Evolutionary conservation across 2,329 filamentous ascomycete species (phyloP).

Genomic region (Ilyonectria robusta): DNA sequence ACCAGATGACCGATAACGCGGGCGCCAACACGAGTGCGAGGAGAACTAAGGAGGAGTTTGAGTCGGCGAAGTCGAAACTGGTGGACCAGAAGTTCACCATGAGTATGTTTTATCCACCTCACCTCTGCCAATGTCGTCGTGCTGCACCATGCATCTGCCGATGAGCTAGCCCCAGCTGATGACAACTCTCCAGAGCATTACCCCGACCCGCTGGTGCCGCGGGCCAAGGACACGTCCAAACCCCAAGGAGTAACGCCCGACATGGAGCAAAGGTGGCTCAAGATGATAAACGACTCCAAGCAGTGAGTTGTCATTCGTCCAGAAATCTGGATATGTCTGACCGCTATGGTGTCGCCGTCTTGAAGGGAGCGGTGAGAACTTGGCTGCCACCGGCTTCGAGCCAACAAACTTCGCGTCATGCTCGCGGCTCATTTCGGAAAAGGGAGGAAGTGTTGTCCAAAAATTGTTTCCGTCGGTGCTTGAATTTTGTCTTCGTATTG

Average conservation of each 20-base stretch:
- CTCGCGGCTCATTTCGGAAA: constrained; percentile 11
- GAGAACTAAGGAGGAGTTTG: constrained; percentile 61
- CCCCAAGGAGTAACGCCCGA: constrained; percentile 58
- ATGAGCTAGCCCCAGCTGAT: constrained; percentile 30
- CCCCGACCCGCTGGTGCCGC: constrained; percentile 62
- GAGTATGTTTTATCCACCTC: constrained; percentile 52
- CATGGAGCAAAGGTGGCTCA: constrained; percentile 57
- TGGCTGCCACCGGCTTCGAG: constrained; percentile 14
- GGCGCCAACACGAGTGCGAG: constrained; percentile 49
- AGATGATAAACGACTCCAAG: constrained; percentile 47
- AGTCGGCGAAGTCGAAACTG: constrained; percentile 56
- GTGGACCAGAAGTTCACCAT: constrained; percentile 63
- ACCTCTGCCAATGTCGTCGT: not conserved
- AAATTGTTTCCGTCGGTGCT: not conserved
- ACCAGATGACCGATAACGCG: constrained; percentile 42
- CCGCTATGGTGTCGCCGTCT: constrained; percentile 1
- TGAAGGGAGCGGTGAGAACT: constrained; percentile 19
- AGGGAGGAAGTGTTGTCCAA: not conserved
- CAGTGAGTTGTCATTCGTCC: constrained; percentile 14
- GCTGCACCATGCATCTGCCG: not conserved
- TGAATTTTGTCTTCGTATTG: not conserved
- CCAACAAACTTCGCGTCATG: constrained; percentile 12
- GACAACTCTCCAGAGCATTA: constrained; percentile 47
- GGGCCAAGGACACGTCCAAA: constrained; percentile 50
- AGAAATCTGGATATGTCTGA: not conserved